Base-by-base conservation (phyloP, 192 early-diverging fungal species). In the Radiomyces spectabilis region DNA sequence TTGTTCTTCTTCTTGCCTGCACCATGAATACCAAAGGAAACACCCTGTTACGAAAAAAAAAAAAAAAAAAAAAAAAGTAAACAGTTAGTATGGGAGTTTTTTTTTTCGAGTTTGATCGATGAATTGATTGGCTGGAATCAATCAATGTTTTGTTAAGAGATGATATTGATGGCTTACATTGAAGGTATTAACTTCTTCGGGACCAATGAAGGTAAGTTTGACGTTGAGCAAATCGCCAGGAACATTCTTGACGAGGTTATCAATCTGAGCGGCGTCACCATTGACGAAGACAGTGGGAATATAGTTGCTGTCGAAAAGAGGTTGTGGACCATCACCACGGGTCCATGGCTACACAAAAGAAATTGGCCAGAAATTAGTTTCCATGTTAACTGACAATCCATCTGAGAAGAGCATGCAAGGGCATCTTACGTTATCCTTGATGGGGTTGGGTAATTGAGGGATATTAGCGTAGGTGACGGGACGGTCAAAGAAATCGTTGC, bases 1-100 rank as follows among this genome's bases (percentile, higher is more conserved):
- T 72, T 72, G 46, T 76, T 76, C 10, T 72, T 59, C 25, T 60
- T 61, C 56, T 69, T 68, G 29, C 69, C 69, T 22, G 69, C 59
- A 24, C 63, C 57, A 41, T 69, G 66, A 24, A 76, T 41, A 43
- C 66, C 63, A 38, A 76, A 76, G 18, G 22, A 15, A 25, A 54
- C 55, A 15, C 59, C 53, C 10, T 46, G 24, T 48, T n/a, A n/a
- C n/a, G n/a, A n/a, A n/a, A n/a, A n/a, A n/a, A n/a, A n/a, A n/a
- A n/a, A n/a, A n/a, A n/a, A n/a, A n/a, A n/a, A n/a, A n/a, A n/a
- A n/a, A n/a, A n/a, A n/a, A n/a, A n/a, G n/a, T n/a, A n/a, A n/a
- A n/a, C n/a, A n/a, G n/a, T n/a, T n/a, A n/a, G n/a, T n/a, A n/a
- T n/a, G n/a, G n/a, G n/a, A n/a, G n/a, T n/a, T n/a, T n/a, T n/a